A percentile compares a stretch with the other conserved stretches of the same genome.
phyloP scores from a whole-genome alignment of 2,329 filamentous ascomycete species.

The Fusarium burgessii region DNA sequence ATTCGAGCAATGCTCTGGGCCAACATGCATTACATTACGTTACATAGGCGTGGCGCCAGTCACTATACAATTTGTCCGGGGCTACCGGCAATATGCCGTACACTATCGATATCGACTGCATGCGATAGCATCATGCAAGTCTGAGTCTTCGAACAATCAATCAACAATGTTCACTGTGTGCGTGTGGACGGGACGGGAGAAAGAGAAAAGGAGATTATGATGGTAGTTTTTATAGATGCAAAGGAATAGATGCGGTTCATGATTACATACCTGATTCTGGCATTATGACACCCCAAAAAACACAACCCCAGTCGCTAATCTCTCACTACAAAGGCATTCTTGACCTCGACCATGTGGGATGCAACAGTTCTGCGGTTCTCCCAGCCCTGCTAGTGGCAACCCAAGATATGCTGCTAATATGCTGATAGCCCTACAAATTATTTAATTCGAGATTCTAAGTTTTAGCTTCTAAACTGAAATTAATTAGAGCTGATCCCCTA shows the following conservation, averaged over 20 bases:
- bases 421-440: conserved; percentile 2
- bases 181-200: neutral
- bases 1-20: conserved; percentile 1
- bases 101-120: conserved; percentile 4
- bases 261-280: neutral
- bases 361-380: neutral
- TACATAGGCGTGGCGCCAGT: neutral
- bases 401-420: neutral
- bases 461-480: neutral
- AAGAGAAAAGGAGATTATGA: neutral
- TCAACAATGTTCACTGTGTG: neutral
- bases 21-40: conserved; percentile 16
- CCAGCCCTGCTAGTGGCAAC: neutral
- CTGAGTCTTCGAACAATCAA: neutral
- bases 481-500: neutral
- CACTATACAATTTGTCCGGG: conserved; percentile 7
- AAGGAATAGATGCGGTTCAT: neutral
- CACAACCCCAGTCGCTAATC: neutral
- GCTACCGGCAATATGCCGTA: conserved; percentile 18
- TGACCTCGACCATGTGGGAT: conserved; percentile 2
- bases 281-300: neutral
- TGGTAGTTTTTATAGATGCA: neutral
- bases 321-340: neutral
- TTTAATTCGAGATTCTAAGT: neutral
- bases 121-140: conserved; percentile 8